Conservation (phyloP, 768 basidiomycete genomes). For the Neoboletus subvelutipes region DNA sequence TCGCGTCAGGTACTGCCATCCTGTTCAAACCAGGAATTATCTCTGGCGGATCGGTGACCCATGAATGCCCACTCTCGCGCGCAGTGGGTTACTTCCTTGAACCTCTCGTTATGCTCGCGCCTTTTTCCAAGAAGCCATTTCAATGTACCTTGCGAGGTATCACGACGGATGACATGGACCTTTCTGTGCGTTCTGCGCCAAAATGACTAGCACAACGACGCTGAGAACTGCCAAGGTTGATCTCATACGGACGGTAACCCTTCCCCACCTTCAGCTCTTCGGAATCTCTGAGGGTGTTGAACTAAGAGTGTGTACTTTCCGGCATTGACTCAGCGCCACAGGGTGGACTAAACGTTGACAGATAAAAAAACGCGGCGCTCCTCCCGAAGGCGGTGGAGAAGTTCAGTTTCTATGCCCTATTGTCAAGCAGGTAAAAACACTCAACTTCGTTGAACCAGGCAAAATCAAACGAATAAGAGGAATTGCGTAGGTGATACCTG, state of each 20-base stretch:
- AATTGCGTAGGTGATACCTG: constrained; percentile 68
- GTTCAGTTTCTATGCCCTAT: constrained; percentile 91
- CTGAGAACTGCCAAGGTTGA: constrained; percentile 59
- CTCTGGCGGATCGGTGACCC: constrained; percentile 72
- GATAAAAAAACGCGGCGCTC: constrained; percentile 94
- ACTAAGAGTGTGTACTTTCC: constrained; percentile 56
- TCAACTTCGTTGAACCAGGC: constrained; percentile 90
- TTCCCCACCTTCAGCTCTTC: constrained; percentile 88
- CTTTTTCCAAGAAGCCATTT: constrained; percentile 87
- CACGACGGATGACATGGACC: constrained; percentile 89
- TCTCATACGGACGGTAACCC: constrained; percentile 82
- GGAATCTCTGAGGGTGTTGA: constrained; percentile 90
- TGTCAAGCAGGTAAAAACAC: constrained; percentile 85
- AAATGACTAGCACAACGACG: constrained; percentile 5
- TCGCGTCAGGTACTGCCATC: constrained; percentile 74
- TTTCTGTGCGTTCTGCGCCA: constrained; percentile 60
- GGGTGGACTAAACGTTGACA: constrained; percentile 29
- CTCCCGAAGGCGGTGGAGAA: constrained; percentile 92
- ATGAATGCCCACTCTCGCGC: constrained; percentile 87
- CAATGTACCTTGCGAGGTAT: constrained; percentile 83
- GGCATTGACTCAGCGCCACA: background rate
- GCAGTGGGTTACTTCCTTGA: constrained; percentile 95
- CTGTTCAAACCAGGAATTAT: constrained; percentile 92
- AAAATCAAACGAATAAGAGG: constrained; percentile 94
- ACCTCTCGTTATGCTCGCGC: constrained; percentile 84